Evolutionary conservation across 169 alveolate species (phyloP), one percentile per base, ranked within the genome.

Genomic region (Toxoplasma gondii): DNA sequence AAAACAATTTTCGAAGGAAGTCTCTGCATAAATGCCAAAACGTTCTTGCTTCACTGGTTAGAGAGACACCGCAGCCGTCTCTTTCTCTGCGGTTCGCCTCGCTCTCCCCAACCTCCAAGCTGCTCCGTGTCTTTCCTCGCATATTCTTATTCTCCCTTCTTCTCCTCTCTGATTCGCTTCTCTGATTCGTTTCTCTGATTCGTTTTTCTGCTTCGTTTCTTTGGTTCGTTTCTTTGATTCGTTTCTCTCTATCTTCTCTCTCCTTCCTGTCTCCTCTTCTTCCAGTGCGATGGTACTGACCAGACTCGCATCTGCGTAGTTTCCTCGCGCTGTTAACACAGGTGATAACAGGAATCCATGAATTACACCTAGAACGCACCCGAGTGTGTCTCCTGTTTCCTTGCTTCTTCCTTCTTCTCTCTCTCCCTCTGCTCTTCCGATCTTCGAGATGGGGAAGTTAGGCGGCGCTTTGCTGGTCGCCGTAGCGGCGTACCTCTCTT

Each of bases 391-490:
- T 34, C 10, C 41, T 69, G 12, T 53, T 81, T 81, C 88, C 38
- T 31, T 41, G 45, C 38, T 41, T 31, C 29, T n/a, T 19, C 38
- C 38, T 39, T 41, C 38, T 9, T 81, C 29, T 41, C 19, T 81
- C 41, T 49, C 38, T 38, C 41, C 41, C 39, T 43, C 41, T 44
- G 36, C 41, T 38, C 24, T 10, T 44, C 38, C 1, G 4, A 24
- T 0, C 36, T 9, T 16, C 84, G n/a, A 12, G 39, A 82, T 41
- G 90, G 64, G 64, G 64, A 82, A 41, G 36, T 1, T 41, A 39
- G 90, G 90, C n/a, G 90, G 69, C 38, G 67, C 67, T 12, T 41
- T 82, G 53, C 58, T 82, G 31, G 67, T 82, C 44, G 90, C 24
- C 19, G 90, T 82, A 4, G 67, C 41, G n/a, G 53, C 69, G 67